Evolutionary conservation across 306 rosid genomes (phyloP).

Genomic region (Lagenaria siceraria): DNA sequence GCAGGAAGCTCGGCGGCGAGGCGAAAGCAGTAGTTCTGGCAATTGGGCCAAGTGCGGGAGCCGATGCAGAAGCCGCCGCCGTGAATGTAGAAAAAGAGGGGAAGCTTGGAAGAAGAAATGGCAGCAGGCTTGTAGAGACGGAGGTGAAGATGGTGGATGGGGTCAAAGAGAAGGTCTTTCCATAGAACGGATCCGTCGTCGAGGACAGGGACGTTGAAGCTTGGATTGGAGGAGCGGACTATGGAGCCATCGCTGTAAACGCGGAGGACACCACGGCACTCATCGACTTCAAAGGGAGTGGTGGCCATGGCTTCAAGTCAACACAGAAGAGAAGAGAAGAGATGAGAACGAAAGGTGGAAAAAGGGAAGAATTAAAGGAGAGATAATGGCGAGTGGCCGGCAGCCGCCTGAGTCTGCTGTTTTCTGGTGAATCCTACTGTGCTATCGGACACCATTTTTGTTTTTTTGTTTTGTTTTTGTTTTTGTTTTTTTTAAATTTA

Average conservation of each 20-base stretch:
- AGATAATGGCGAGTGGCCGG: neutral
- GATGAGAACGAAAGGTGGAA: neutral
- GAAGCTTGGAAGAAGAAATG: conserved; percentile 21
- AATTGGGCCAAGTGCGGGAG: conserved; percentile 82
- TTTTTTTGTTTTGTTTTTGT: no score
- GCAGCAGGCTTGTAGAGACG: conserved; percentile 61
- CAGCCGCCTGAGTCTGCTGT: neutral
- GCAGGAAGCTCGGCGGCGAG: conserved; percentile 43
- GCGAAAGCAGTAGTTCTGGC: conserved; percentile 64
- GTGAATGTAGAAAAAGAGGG: conserved; percentile 58
- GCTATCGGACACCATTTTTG: no score
- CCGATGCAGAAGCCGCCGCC: conserved; percentile 97
- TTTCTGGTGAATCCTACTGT: no score
- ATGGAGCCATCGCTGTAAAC: conserved; percentile 70
- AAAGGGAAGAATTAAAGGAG: neutral
- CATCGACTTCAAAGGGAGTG: conserved; percentile 32
- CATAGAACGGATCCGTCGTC: conserved; percentile 57
- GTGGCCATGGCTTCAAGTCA: neutral
- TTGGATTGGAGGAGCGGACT: conserved; percentile 36
- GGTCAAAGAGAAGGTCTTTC: conserved; percentile 61
- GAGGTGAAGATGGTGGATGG: conserved; percentile 36
- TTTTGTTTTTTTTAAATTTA: no score
- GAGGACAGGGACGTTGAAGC: conserved; percentile 32
- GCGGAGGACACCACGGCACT: conserved; percentile 73
- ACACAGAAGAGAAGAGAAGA: neutral